Evolutionary conservation across 2,329 filamentous ascomycete species (phyloP), one percentile per base, ranked within the genome.

Genomic region (Dryadomyces quercus-mongolicae): DNA sequence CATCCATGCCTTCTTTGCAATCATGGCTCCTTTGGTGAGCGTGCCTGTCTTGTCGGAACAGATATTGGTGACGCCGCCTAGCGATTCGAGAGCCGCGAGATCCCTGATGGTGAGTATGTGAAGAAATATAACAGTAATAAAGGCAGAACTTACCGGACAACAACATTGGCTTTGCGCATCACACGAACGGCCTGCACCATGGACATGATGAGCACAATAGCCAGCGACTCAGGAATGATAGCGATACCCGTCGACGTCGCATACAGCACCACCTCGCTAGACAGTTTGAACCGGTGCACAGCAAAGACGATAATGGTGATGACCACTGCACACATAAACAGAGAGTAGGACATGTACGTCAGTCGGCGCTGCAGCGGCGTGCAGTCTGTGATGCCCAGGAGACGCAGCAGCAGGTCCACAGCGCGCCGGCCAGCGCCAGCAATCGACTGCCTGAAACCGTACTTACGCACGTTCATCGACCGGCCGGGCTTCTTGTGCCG

Each of bases 321-420:
- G 2, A 82, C 61, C 54, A 83, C 71, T 46, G 81, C 90, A 51
- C 89, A 78, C 49, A 76, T 82, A 63, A 95, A 94, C 2, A 95
- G 78, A 3, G 88, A 66, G 46, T 93, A 82, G 31, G 90, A 89
- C 63, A 95, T 84, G 68, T 91, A 89, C 70, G 86, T 88, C 52
- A 95, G 76, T 64, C 88, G 92, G 60, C 85, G 84, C 70, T 94
- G 88, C 48, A 95, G 74, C 0, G 90, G 90, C 1, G 90, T 95
- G 51, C 89, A 89, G 54, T 86, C 77, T 2, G 65, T 64, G 51
- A 84, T 67, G 54, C 81, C 84, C 46, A 87, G 74, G 57, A 86
- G 67, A 56, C 66, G 66, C 55, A 62, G 63, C 1, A 66, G 21
- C 52, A 67, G 63, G 54, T 68, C 67, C 44, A 63, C 63, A 4